phyloP scores from a whole-genome alignment of 345 rosid species.

The Salix arbutifolia region DNA sequence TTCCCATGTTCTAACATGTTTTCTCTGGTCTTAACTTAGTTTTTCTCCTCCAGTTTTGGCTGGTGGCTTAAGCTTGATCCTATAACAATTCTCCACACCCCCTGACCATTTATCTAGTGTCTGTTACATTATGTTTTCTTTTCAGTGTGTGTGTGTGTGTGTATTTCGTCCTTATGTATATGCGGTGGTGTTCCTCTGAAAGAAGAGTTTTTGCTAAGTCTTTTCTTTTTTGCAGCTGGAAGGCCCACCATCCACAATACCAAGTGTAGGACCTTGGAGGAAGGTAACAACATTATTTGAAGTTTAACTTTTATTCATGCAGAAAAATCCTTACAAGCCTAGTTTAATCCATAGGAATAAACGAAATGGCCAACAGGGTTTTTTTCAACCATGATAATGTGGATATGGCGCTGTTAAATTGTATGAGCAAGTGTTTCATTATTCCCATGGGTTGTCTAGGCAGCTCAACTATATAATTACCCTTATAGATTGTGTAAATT shows the following conservation, averaged over 20 bases:
- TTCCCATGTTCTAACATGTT: not conserved
- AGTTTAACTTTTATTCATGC: not conserved
- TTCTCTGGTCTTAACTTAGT: not conserved
- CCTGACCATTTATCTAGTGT: not conserved
- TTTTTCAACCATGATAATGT: not conserved
- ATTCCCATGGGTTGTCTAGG: not conserved
- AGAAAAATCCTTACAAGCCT: not conserved
- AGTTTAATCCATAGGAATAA: not conserved
- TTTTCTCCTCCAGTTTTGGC: not conserved
- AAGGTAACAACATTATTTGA: slow-evolving; percentile 46
- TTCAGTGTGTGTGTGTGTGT: no score
- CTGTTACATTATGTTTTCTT: not conserved
- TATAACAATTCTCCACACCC: not conserved
- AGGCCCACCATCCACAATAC: slow-evolving; percentile 52
- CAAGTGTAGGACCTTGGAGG: slow-evolving; percentile 95
- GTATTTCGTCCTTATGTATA: not conserved
- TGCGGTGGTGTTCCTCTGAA: not conserved
- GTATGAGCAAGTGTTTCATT: not conserved
- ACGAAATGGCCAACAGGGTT: not conserved
- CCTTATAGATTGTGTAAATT: not conserved
- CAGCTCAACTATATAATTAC: not conserved
- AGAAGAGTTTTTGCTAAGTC: not conserved
- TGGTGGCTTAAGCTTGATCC: not conserved
- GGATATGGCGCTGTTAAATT: not conserved
- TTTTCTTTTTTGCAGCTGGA: slow-evolving; percentile 45